Evolutionary conservation across 176 grass and related monocot genomes (phyloP), one percentile per base, ranked within the genome.

Genomic region (Saccharum spontaneum): DNA sequence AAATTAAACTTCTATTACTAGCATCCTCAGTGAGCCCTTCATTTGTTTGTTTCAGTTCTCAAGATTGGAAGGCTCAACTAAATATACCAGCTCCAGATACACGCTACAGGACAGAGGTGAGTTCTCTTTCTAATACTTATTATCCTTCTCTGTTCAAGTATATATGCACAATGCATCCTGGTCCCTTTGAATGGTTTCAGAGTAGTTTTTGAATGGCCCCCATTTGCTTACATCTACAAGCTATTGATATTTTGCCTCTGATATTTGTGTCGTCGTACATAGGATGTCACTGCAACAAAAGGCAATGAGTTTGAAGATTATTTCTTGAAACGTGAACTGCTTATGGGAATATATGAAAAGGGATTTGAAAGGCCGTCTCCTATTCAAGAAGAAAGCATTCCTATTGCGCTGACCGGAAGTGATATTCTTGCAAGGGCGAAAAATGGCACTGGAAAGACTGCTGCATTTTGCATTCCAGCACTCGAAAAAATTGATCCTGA

Each of bases 311-410:
- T 91, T 87, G 89, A 94, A 67, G 89, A 94, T 69, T 94, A 94
- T 82, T 91, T 94, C 89, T 74, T 94, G 77, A 94, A 94, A 69
- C 87, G 89, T 11, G 92, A 94, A 31, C 84, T 94, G 69, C 89
- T 94, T 87, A 94, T 94, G 92, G 92, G 84, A 36, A 94, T 94
- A 31, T 94, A 94, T 76, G 92, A 94, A 75, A 94, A 94, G 36
- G 92, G 92, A 39, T 94, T 94, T 87, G 92, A 94, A 84, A 89
- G 87, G 68, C 92, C 92, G 79, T 94, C 89, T 37, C 92, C 89
- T 80, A 91, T 94, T 85, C 92, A 94, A 68, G 89, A 94, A 91
- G 89, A 94, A 87, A 94, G 92, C 82, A 91, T 94, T 83, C 92
- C 92, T 50, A 94, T 94, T 80, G 89, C 87, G 66, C 54, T 94